Evolutionary conservation across 371 early-diverging fungal species (phyloP).

Genomic region (Mucor circinelloides): DNA sequence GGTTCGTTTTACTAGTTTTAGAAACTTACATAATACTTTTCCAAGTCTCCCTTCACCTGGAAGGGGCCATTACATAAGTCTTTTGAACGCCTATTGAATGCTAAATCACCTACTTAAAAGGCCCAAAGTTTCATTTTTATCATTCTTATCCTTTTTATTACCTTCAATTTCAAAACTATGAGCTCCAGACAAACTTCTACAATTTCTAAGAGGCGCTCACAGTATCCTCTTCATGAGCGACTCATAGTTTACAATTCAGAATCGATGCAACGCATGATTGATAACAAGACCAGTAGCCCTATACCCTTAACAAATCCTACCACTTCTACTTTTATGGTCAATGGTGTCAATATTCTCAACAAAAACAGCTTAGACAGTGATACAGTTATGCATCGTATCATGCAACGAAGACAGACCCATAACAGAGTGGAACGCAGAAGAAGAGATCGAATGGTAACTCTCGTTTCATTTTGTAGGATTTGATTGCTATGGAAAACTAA

Average conservation of each 20-base stretch:
- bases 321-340: constrained; percentile 23
- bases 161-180: neutral
- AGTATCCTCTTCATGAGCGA: constrained; percentile 14
- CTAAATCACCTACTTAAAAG: neutral
- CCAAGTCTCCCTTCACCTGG: neutral
- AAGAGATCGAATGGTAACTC: constrained; percentile 45
- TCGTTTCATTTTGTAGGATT: neutral
- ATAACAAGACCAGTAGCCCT: constrained; percentile 24
- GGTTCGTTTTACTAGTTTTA: neutral
- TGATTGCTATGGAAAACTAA: neutral
- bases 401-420: constrained; percentile 58
- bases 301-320: neutral
- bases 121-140: neutral
- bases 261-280: constrained; percentile 5
- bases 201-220: constrained; percentile 6
- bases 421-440: constrained; percentile 61
- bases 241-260: constrained; percentile 7
- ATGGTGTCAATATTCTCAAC: constrained; percentile 63
- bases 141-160: neutral
- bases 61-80: neutral
- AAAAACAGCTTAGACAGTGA: constrained; percentile 56
- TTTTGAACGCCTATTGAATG: neutral
- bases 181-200: neutral
- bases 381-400: constrained; percentile 57
- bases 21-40: neutral